phyloP scores from a whole-genome alignment of 176 grass and related monocot species.

The Juncus effusus region DNA sequence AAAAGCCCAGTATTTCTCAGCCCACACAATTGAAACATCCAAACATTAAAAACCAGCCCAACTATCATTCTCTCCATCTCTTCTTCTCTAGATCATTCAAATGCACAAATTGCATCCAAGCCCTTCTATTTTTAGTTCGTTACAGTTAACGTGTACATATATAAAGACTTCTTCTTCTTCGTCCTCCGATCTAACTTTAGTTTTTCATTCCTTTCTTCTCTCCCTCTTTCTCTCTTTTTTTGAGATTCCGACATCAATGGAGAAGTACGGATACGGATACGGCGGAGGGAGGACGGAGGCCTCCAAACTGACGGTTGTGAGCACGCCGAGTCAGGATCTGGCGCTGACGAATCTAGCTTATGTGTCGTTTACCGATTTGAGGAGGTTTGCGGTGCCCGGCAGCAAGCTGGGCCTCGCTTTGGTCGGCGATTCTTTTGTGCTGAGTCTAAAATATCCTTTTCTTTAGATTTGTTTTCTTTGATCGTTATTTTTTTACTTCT shows the following conservation, averaged over 20 bases:
- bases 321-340: conserved; percentile 87
- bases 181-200: conserved; percentile 4
- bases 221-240: conserved; percentile 1
- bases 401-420: conserved; percentile 39
- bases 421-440: conserved; percentile 70
- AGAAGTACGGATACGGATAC: conserved; percentile 9
- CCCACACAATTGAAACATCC: too few relatives aligned
- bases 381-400: conserved; percentile 43
- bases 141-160: too few relatives aligned
- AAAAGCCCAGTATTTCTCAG: too few relatives aligned
- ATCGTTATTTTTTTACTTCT: conserved; percentile 20
- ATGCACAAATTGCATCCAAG: too few relatives aligned
- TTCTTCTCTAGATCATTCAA: too few relatives aligned
- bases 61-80: too few relatives aligned
- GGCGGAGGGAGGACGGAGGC: not conserved
- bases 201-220: not conserved
- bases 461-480: conserved; percentile 14
- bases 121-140: too few relatives aligned
- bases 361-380: conserved; percentile 52
- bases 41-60: too few relatives aligned
- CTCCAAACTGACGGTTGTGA: conserved; percentile 30
- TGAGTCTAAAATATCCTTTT: conserved; percentile 97
- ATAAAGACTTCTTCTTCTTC: not conserved
- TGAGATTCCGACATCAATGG: conserved; percentile 14
- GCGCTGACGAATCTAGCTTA: conserved; percentile 88